Conservation (phyloP, 257 asterid species). For the Lantana camara region DNA sequence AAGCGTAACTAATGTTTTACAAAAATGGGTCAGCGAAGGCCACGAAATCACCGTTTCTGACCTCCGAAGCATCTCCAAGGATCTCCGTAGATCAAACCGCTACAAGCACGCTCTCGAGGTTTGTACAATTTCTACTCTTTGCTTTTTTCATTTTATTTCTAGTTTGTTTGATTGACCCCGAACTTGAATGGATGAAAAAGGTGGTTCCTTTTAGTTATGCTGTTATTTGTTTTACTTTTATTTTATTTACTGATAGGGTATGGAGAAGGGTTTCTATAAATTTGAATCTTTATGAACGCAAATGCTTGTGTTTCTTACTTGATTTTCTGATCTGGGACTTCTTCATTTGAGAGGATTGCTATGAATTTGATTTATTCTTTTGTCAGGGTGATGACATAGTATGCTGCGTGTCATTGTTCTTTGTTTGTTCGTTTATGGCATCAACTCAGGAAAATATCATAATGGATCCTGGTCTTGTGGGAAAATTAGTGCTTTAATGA, state of each 20-base stretch:
- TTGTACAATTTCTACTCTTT: not conserved
- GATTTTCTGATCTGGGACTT: conserved; percentile 1
- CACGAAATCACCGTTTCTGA: conserved; percentile 50
- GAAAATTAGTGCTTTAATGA: conserved; percentile 4
- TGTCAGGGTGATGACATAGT: not conserved
- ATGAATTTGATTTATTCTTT: not conserved
- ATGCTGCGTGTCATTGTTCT: not conserved
- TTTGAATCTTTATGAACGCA: not conserved
- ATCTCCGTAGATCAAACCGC: conserved; percentile 68
- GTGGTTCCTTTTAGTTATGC: not conserved
- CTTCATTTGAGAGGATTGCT: conserved; percentile 6
- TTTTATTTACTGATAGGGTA: not conserved
- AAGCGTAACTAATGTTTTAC: conserved; percentile 73
- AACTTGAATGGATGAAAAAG: not conserved
- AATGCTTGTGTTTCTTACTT: not conserved
- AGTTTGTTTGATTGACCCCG: not conserved
- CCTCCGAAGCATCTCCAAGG: conserved; percentile 77
- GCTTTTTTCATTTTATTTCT: not conserved
- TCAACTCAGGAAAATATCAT: conserved; percentile 5
- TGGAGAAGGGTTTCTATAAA: conserved; percentile 1
- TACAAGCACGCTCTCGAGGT: conserved; percentile 98
- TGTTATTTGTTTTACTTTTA: not conserved
- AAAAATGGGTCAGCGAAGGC: conserved; percentile 81
- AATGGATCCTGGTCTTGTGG: not conserved
- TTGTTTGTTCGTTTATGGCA: not conserved